Conservation (phyloP, 257 asterid species). For the Lithospermum erythrorhizon region DNA sequence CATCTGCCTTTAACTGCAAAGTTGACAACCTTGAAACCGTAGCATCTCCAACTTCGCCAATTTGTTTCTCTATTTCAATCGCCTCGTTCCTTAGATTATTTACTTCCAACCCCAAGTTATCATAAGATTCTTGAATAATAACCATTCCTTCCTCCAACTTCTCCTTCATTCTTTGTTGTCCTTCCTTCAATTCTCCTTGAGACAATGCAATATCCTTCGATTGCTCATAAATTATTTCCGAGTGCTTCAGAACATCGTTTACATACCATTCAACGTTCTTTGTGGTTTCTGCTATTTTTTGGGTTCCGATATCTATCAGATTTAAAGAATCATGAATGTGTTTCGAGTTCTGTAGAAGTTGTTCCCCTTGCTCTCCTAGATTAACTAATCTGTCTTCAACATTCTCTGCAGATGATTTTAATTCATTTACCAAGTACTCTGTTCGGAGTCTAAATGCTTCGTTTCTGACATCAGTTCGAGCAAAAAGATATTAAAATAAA, state of each 20-base stretch:
- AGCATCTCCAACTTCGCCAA: conserved; percentile 52
- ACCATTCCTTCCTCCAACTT: conserved; percentile 50
- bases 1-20: conserved; percentile 59
- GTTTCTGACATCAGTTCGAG: conserved; percentile 29
- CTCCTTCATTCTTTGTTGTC: conserved; percentile 58
- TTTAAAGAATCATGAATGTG: conserved; percentile 45
- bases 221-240: conserved; percentile 48
- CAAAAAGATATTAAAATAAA: too few species aligned
- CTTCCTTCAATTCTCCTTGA: conserved; percentile 45
- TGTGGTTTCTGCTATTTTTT: conserved; percentile 39
- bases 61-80: conserved; percentile 55
- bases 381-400: conserved; percentile 47
- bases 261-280: conserved; percentile 47
- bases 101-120: conserved; percentile 43
- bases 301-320: conserved; percentile 39
- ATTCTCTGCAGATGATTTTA: conserved; percentile 48
- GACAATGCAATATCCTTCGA: conserved; percentile 56
- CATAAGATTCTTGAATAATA: conserved; percentile 37
- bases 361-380: conserved; percentile 47
- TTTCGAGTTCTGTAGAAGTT: conserved; percentile 30
- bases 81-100: conserved; percentile 42
- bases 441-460: conserved; percentile 62
- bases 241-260: conserved; percentile 35
- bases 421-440: conserved; percentile 67
- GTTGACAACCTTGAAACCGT: conserved; percentile 49